A percentile compares a stretch with the other conserved stretches of the same genome.
Conservation (phyloP, 1,139 yeast genomes). For the Debaryomyces udenii region DNA sequence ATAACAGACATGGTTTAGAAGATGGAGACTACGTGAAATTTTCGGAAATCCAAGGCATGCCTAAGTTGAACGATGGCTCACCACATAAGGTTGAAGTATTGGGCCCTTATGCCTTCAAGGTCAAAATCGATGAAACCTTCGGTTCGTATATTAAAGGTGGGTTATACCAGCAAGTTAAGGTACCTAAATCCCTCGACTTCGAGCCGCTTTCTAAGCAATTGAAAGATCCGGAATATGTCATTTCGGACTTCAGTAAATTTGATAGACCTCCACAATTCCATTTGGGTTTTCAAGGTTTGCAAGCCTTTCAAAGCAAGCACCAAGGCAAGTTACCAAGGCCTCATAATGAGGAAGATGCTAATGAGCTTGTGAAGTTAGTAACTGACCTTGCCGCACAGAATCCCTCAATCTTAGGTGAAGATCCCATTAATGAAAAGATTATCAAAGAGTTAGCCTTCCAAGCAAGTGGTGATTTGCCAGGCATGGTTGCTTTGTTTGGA, state of each 20-base stretch:
- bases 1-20: constrained; percentile 88
- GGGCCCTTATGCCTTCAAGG: constrained; percentile 91
- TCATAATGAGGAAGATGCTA: constrained; percentile 73
- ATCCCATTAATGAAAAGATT: constrained; percentile 62
- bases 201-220: constrained; percentile 68
- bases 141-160: constrained; percentile 86
- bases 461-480: constrained; percentile 91
- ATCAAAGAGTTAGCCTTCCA: constrained; percentile 78
- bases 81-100: constrained; percentile 78
- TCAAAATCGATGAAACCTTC: constrained; percentile 53
- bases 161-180: constrained; percentile 86
- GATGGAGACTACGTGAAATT: constrained; percentile 91
- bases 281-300: constrained; percentile 87
- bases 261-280: constrained; percentile 91
- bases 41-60: constrained; percentile 80
- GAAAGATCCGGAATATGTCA: constrained; percentile 72
- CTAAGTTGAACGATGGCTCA: constrained; percentile 66
- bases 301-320: constrained; percentile 67
- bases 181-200: constrained; percentile 68
- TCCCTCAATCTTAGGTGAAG: constrained; percentile 60
- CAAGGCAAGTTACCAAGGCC: constrained; percentile 76
- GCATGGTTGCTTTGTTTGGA: constrained; percentile 86
- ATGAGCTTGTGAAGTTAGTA: constrained; percentile 63
- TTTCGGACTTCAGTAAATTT: constrained; percentile 90
- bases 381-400: constrained; percentile 60